Evolutionary conservation across 305 asterid species (phyloP).

Genomic region (Striga hermonthica): DNA sequence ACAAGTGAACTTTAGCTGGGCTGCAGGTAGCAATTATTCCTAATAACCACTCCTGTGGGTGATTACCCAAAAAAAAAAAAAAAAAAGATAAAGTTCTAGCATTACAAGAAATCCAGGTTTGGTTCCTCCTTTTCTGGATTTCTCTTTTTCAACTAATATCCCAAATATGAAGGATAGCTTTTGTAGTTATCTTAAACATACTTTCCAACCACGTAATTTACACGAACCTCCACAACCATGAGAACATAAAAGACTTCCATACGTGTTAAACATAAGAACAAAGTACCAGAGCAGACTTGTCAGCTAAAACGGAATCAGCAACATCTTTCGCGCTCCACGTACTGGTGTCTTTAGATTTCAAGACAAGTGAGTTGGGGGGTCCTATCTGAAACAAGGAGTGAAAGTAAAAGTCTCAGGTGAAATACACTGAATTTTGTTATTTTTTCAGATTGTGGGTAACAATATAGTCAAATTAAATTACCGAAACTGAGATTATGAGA

Average conservation of each 20-base stretch:
- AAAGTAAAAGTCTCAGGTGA: constrained; percentile 28
- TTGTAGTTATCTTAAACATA: neutral
- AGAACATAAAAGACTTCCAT: constrained; percentile 7
- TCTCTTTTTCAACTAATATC: too few species aligned
- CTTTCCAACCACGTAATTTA: neutral
- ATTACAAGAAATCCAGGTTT: too few species aligned
- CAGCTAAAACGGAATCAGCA: constrained; percentile 84
- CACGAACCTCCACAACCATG: constrained; percentile 4
- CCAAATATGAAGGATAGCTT: neutral
- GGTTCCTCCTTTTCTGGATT: too few species aligned
- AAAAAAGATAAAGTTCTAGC: too few species aligned
- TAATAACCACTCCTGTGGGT: too few species aligned
- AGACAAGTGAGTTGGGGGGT: constrained; percentile 73
- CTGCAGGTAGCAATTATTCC: too few species aligned
- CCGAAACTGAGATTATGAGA: constrained; percentile 85
- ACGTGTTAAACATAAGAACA: constrained; percentile 24
- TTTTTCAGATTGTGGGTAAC: constrained; percentile 9
- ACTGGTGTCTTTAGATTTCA: constrained; percentile 74
- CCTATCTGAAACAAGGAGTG: constrained; percentile 66
- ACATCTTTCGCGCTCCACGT: constrained; percentile 85
- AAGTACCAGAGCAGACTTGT: constrained; percentile 88
- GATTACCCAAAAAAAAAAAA: too few species aligned
- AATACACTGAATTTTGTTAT: neutral
- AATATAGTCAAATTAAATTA: constrained; percentile 37
- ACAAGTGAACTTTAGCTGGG: neutral